Base-by-base conservation (phyloP, 2,329 filamentous ascomycete genomes). In the Penicillium olsonii region DNA sequence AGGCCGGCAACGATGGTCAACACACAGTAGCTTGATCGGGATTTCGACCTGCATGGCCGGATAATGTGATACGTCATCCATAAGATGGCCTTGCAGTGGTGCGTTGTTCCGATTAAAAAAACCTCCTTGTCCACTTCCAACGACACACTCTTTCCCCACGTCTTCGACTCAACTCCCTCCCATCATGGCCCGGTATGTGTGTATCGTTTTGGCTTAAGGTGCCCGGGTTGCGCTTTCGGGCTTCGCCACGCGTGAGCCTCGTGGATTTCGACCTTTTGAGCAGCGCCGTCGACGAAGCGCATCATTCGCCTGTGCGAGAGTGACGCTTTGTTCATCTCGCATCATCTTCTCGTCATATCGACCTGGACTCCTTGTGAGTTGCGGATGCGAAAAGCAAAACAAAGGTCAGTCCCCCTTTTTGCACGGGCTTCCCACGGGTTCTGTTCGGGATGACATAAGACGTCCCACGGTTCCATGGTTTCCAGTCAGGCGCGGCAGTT, bases 131-230 rank as follows among this genome's bases (percentile, higher is more conserved):
- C 31, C 50, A 31, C 17, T 31, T 31, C n/a, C 14, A 9, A n/a
- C 31, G 33, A 18, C 17, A n/a, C 33, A 18, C 14, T 33, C 12
- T 34, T 50, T 43, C 43, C 24, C 18, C 43, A 38, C 37, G 20
- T 34, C 26, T 27, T 42, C 29, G 17, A 31, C 24, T 50, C 19
- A 15, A 31, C 37, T 42, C 26, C 31, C 19, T 52, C 45, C 17
- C 46, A 51, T 45, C 46, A 51, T 58, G 54, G 46, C 46, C n/a
- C 51, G 48, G 42, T 26, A 55, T 55, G 46, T 39, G 33, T 12
- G 40, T 48, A 17, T 15, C 18, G 22, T 12, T 20, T 47, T 40
- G 49, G 42, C 37, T 27, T 57, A 49, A 52, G 37, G 46, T 42
- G 35, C 31, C 41, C 42, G 37, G 35, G 41, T 34, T 31, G 12